Evolutionary conservation across 1,284 basidiomycete species (phyloP).

Genomic region (Irpex rosettiformis): DNA sequence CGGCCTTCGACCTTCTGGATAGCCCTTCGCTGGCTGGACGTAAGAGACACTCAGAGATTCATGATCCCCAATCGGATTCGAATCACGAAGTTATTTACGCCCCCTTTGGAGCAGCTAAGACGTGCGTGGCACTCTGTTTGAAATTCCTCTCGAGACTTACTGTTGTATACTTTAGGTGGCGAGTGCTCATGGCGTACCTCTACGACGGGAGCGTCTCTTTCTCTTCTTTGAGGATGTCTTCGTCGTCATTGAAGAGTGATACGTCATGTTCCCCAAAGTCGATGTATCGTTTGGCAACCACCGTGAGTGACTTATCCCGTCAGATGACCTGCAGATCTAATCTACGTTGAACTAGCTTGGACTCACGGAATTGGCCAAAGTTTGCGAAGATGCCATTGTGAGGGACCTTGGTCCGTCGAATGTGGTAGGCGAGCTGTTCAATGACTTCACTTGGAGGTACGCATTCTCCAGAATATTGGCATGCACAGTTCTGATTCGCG

Average conservation of each 20-base stretch:
- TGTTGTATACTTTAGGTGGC: slow-evolving; percentile 10
- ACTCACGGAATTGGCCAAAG: slow-evolving; percentile 6
- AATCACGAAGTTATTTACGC: slow-evolving; percentile 1
- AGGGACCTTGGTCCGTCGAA: slow-evolving; percentile 10
- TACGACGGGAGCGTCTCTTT: slow-evolving; percentile 17
- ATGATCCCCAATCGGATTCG: too few relatives aligned
- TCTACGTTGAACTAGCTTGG: slow-evolving; percentile 4
- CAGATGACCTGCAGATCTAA: background rate
- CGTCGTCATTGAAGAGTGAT: background rate
- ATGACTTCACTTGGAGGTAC: slow-evolving; percentile 17
- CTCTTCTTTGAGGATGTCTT: slow-evolving; percentile 6
- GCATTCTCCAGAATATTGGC: background rate
- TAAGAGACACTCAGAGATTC: too few relatives aligned
- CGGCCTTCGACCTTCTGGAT: background rate
- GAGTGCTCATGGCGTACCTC: slow-evolving; percentile 15
- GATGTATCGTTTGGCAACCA: slow-evolving; percentile 16
- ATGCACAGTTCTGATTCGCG: background rate
- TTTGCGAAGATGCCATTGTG: slow-evolving; percentile 7
- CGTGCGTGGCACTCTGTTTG: slow-evolving; percentile 1
- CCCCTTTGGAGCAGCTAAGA: slow-evolving; percentile 8
- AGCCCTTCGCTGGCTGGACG: too few relatives aligned
- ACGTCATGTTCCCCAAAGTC: slow-evolving; percentile 14
- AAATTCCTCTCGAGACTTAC: background rate
- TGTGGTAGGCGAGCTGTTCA: slow-evolving; percentile 18
- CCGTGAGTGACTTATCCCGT: slow-evolving; percentile 1